Evolutionary conservation across 2,329 filamentous ascomycete species (phyloP), one percentile per base, ranked within the genome.

Genomic region (Fusarium torulosum): DNA sequence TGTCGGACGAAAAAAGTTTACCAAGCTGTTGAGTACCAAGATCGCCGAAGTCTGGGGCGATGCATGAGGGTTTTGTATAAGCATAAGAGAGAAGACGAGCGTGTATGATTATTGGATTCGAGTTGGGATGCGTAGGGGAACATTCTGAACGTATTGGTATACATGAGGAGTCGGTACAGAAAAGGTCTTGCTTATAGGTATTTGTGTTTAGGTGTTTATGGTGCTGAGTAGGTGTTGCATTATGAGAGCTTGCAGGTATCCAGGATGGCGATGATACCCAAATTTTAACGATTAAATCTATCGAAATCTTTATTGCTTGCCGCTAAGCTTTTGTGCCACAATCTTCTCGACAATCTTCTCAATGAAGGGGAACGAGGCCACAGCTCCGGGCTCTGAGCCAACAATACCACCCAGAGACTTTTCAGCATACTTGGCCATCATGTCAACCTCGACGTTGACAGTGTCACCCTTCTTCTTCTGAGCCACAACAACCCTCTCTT

Each of bases 371-470:
- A 84, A 82, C 7, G 84, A 79, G 75, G 85, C 59, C 13, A 47
- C 72, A 67, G 81, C 82, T 31, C 84, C 83, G 58, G 83, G 82
- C 17, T 82, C 79, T 6, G 84, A 84, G 52, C 87, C 84, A 62
- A 97, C 89, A 53, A 80, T 76, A 23, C 90, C 93, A 20, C 89
- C 86, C 57, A 97, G 88, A 66, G 92, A 95, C 87, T 97, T 97
- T 83, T 94, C 91, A 3, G 93, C 91, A 74, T 94, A 94, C 81
- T 95, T 95, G 51, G 87, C 88, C 81, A 90, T 85, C 83, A 97
- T 93, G 77, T 97, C 94, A 53, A 97, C 95, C 83, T 97, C 94
- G 35, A 97, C 87, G 75, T 97, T 97, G 63, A 97, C 92, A 49
- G 89, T 86, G 7, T 97, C 93, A 4, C 94, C 94, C 29, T 86